These are phyloP conservation scores for Chlorella sp. DNA, from an alignment of 139 green algal species.

Conservation along the genomic window DNA sequence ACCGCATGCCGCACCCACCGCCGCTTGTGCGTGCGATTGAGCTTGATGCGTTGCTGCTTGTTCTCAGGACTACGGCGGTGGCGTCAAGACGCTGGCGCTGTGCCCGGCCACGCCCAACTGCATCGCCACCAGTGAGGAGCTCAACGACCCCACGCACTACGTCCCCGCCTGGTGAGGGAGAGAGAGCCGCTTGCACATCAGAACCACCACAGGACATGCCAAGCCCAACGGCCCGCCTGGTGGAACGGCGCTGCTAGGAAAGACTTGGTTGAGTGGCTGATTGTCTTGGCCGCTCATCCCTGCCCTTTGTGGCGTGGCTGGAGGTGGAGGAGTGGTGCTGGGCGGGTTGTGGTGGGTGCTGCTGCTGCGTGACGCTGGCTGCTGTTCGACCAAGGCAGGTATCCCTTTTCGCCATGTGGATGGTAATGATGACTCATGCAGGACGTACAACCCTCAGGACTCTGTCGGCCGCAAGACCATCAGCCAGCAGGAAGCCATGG, in stretches of 20 bases:
- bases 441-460: conserved; percentile 82
- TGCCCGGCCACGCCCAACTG: conserved; percentile 89
- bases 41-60: neutral
- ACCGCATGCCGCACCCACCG: neutral
- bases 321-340: too few relatives aligned
- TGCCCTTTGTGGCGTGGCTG: too few relatives aligned
- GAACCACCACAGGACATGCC: too few relatives aligned
- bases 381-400: too few relatives aligned
- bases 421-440: too few relatives aligned
- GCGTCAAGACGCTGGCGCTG: conserved; percentile 63
- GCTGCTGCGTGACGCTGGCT: too few relatives aligned
- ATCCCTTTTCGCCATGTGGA: too few relatives aligned
- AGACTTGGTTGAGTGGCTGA: too few relatives aligned
- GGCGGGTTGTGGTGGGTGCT: too few relatives aligned
- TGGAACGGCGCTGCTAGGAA: too few relatives aligned
- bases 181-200: neutral
- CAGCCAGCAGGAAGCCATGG: conserved; percentile 78
- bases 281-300: too few relatives aligned
- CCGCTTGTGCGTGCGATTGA: neutral
- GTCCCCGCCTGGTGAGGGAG: conserved; percentile 62
- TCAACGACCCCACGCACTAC: conserved; percentile 80
- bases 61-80: conserved; percentile 58
- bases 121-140: conserved; percentile 83
- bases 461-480: conserved; percentile 62
- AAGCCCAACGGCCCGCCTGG: too few relatives aligned